Base-by-base conservation (phyloP, 495 filamentous ascomycete genomes). In the Cryomyces minteri region DNA sequence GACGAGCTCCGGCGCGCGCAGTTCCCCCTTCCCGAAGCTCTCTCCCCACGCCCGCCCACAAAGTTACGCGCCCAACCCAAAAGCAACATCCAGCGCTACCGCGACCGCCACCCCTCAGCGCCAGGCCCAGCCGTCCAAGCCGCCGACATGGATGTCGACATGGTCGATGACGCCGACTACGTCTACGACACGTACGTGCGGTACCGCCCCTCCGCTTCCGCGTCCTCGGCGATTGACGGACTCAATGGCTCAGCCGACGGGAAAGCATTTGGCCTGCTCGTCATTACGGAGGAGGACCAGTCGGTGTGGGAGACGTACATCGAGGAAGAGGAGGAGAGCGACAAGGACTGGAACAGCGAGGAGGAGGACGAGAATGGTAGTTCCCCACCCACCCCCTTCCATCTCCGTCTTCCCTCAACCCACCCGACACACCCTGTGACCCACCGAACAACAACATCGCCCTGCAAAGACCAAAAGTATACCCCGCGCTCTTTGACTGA, bases 171-270 rank as follows among this genome's bases (percentile, higher is more conserved):
- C 7, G 60, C 51, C n/a, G 70, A 74, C 39, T 81, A 72, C 54
- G 73, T 79, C 40, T 75, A 76, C 56, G 77, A 81, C 51, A 75
- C 69, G 6, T 81, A 76, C 52, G 64, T 79, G 14, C 69, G 70
- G 43, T 58, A 63, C 44, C 58, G 44, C 54, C 55, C 43, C 47
- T 59, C 25, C 18, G 5, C 40, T 31, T 30, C 32, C 9, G 34
- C 12, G 12, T 37, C 34, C 34, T 25, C 18, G 18, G 18, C 2
- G 18, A 41, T 30, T 9, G 40, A 41, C 28, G 40, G 25, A 29
- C 2, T 41, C 2, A 2, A 41, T 30, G n/a, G 40, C 8, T 14
- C 34, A 9, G 31, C 39, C 29, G 11, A 33, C n/a, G 31, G 46
- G 32, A 34, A 41, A 30, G 43, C 70, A 10, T 51, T 79, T 38